Evolutionary conservation across 176 grass and related monocot species (phyloP).

Genomic region (Luzula sylvatica): DNA sequence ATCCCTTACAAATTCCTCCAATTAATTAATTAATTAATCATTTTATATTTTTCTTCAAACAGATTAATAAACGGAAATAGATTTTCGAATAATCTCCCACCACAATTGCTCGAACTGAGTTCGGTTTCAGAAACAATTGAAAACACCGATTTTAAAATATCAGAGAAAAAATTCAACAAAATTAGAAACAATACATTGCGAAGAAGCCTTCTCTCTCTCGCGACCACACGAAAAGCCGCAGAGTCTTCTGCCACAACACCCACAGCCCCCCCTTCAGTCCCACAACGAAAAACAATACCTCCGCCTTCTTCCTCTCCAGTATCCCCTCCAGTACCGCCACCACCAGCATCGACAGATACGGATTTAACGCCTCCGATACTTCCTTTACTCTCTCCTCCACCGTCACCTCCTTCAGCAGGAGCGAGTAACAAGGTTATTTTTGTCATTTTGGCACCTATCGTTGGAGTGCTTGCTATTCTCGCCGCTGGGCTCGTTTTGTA

Average conservation of each 20-base stretch:
- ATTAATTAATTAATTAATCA: constrained; percentile 2
- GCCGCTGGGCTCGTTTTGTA: constrained; percentile 19
- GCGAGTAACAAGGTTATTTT: background rate
- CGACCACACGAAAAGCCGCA: background rate
- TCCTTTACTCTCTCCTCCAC: no score
- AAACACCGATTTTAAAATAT: constrained; percentile 24
- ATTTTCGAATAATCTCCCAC: constrained; percentile 16
- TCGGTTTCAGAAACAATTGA: constrained; percentile 25
- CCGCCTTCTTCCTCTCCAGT: background rate
- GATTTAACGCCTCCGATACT: no score
- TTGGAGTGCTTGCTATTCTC: constrained; percentile 29
- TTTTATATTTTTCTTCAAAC: background rate
- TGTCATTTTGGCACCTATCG: background rate
- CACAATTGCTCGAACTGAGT: constrained; percentile 7
- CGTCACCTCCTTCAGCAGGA: background rate
- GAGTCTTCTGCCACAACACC: background rate
- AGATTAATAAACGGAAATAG: constrained; percentile 32
- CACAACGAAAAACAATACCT: background rate
- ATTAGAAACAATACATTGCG: background rate
- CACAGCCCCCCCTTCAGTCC: background rate
- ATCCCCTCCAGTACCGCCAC: background rate
- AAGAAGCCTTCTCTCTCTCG: background rate
- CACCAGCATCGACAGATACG: background rate
- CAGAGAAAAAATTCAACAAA: background rate
- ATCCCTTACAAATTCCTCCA: background rate